Evolutionary conservation across 768 basidiomycete species (phyloP), one percentile per base, ranked within the genome.

Genomic region (Hygrocybe coccinea): DNA sequence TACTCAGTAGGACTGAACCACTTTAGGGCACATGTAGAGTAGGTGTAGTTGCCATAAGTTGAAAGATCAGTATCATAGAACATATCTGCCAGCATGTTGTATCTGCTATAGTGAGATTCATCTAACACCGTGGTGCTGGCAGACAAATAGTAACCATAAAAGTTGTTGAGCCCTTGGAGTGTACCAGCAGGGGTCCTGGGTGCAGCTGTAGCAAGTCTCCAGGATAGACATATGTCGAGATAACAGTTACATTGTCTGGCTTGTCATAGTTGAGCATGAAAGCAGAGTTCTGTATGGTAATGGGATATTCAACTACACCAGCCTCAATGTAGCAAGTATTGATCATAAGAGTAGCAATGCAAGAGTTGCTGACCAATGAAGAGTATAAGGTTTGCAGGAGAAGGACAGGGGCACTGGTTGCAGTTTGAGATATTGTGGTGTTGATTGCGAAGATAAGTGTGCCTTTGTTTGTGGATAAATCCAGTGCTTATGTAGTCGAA

Each of bases 231-330:
- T 48, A 48, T 24, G 46, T 48, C 25, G 46, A 48, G 46, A 48
- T 14, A 21, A 48, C 24, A 48, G 46, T 48, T 29, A 48, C 46
- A 17, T 48, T 48, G 46, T 33, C 25, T 24, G 25, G 46, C 46
- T 48, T 17, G 46, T 48, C 46, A 25, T 48, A 29, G 46, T 48
- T 48, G 46, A 48, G 46, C 46, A 24, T 48, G 46, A 48, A 10
- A 33, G 46, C 25, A 29, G 46, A 48, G 14, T 48, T 22, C 46
- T 48, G 46, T 21, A 48, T 48, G 46, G 46, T 48, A 33, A 48
- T 22, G 46, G 46, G 46, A 48, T 48, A 48, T 48, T 48, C 46
- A 33, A 48, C 46, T 48, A 48, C 46, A 29, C 46, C 46, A 29
- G 46, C 46, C 17, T 48, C 46, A 24, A 48, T 48, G 24, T 24